These are phyloP conservation scores for Coelastrella sp. DNA, from an alignment of 139 green algal genomes.

Conservation along the genomic window DNA sequence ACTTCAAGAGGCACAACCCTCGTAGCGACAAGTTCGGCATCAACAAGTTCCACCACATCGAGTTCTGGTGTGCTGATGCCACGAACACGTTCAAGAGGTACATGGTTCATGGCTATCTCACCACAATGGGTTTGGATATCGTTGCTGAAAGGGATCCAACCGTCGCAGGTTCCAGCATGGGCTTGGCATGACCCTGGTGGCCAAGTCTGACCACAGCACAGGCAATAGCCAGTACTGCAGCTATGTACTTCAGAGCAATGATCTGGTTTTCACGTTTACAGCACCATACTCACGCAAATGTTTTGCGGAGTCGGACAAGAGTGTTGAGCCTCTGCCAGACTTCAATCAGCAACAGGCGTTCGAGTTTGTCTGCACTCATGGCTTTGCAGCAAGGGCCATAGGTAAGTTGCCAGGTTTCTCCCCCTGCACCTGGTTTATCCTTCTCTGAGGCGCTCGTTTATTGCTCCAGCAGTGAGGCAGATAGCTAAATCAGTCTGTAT, in stretches of 20 bases:
- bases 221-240: constrained; percentile 87
- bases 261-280: constrained; percentile 95
- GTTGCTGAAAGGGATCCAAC: neutral
- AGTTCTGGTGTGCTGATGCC: constrained; percentile 95
- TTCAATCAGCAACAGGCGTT: constrained; percentile 73
- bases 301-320: constrained; percentile 2
- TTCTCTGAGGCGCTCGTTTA: neutral
- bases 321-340: constrained; percentile 55
- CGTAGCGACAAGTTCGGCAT: constrained; percentile 82
- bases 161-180: constrained; percentile 87
- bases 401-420: constrained; percentile 57
- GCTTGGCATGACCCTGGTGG: constrained; percentile 92
- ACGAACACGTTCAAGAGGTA: constrained; percentile 84
- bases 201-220: constrained; percentile 91
- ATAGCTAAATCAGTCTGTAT: neutral
- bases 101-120: neutral
- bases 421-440: neutral
- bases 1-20: constrained; percentile 82
- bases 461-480: neutral
- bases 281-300: constrained; percentile 83
- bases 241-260: constrained; percentile 87
- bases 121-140: neutral
- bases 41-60: constrained; percentile 92
- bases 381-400: constrained; percentile 89
- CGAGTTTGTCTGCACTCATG: constrained; percentile 89